Evolutionary conservation across 495 filamentous ascomycete genomes (phyloP), one percentile per base, ranked within the genome.

Genomic region (Lasiosphaeria miniovina): DNA sequence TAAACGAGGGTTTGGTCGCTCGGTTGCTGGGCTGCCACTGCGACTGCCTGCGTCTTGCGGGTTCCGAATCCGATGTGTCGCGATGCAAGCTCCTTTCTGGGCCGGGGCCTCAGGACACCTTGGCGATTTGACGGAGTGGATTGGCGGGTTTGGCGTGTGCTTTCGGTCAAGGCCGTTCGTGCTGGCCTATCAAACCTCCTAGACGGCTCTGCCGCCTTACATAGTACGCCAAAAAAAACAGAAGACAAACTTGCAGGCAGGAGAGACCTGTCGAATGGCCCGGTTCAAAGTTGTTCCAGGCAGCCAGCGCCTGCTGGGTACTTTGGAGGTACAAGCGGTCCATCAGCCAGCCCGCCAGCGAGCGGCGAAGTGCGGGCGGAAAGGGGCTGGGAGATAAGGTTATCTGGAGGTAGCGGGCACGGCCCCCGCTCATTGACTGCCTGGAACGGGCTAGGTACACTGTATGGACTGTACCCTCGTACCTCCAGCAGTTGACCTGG

Each of bases 261-360:
- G 43, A 38, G 50, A 46, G 6, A 32, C 7, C 17, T 15, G 38
- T 24, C 24, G 24, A 24, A 24, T 24, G 36, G 55, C 51, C 54
- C 65, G 68, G 68, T 66, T 54, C 65, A 65, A 62, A 56, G 62
- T 68, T 68, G 64, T 67, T 65, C 66, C 65, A 61, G 49, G 7
- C 48, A 35, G 17, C 43, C 34, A 54, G 56, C 55, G 55, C 54
- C 50, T 35, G 51, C 10, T 1, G 34, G 54, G 61, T 67, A 64
- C 64, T 52, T 9, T 9, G 4, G 15, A n/a, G 43, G 5, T 46
- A 11, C 43, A 46, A 11, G 8, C 15, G 12, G 12, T 41, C 8
- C 8, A 14, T 11, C 43, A 46, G 6, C 12, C 8, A 34, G 12
- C 38, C 8, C 6, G 49, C 49, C 50, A 15, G 55, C 55, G 15